These are phyloP conservation scores for Citrullus mucosospermus DNA, from an alignment of 306 rosid genomes.

Conservation along the genomic window DNA sequence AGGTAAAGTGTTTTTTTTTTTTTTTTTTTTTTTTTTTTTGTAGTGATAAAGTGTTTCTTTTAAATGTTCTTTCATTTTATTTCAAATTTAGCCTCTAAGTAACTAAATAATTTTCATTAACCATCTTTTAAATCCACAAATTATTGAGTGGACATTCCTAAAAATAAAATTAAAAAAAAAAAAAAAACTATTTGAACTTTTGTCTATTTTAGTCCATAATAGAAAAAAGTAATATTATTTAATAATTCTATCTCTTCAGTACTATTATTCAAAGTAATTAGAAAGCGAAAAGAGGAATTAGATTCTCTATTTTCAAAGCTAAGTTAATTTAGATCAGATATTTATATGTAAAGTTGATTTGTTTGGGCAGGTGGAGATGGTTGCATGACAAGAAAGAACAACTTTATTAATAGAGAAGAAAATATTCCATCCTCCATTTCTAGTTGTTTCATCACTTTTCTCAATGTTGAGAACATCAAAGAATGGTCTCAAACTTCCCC, in stretches of 20 bases:
- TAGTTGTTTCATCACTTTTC: slow-evolving; percentile 10
- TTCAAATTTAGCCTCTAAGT: too few species aligned
- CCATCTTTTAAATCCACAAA: too few species aligned
- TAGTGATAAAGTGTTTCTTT: too few species aligned
- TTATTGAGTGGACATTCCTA: too few species aligned
- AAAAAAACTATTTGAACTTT: too few species aligned
- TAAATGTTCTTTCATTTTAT: too few species aligned
- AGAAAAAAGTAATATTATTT: background rate
- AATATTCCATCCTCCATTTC: slow-evolving; percentile 7
- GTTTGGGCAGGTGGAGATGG: slow-evolving; percentile 82
- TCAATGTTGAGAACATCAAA: background rate
- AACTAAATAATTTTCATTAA: too few species aligned
- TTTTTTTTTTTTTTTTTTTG: too few species aligned
- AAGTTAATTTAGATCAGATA: background rate
- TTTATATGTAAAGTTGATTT: background rate
- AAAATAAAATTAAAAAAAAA: too few species aligned
- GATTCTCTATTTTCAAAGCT: background rate
- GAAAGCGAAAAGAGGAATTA: background rate
- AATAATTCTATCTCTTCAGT: background rate
- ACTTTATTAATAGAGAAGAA: slow-evolving; percentile 47
- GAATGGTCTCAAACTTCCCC: slow-evolving; percentile 17
- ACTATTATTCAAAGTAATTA: background rate
- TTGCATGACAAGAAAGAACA: slow-evolving; percentile 63
- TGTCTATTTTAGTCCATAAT: background rate
- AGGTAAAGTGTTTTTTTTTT: too few species aligned